A percentile compares a stretch with the other conserved stretches of the same genome.
These are phyloP conservation scores for Claviceps maximensis DNA, from an alignment of 2,329 filamentous ascomycete genomes.

Conservation along the genomic window DNA sequence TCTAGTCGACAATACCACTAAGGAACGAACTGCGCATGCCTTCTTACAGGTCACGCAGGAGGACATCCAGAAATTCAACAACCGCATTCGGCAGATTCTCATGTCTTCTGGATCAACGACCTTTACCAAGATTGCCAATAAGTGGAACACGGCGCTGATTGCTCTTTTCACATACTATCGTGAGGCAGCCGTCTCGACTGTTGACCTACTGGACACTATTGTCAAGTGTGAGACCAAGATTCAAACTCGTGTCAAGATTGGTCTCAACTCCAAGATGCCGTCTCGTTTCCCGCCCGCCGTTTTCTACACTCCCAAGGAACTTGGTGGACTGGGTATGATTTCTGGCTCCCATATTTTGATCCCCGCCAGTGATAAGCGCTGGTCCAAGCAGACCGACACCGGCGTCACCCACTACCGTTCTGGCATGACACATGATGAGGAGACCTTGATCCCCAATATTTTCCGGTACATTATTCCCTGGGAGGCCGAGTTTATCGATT, in stretches of 20 bases:
- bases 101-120: constrained; percentile 99
- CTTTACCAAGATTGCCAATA: constrained; percentile 99
- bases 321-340: constrained; percentile 96
- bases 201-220: constrained; percentile 88
- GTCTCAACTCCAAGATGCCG: constrained; percentile 98
- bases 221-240: constrained; percentile 99
- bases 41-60: constrained; percentile 97
- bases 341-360: constrained; percentile 97
- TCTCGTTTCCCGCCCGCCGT: constrained; percentile 96
- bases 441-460: constrained; percentile 96
- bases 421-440: constrained; percentile 96
- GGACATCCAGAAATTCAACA: constrained; percentile 98
- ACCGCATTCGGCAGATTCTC: constrained; percentile 92
- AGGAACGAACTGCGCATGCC: constrained; percentile 92
- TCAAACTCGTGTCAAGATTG: constrained; percentile 96
- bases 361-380: constrained; percentile 92
- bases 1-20: constrained; percentile 87
- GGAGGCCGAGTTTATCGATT: constrained; percentile 98
- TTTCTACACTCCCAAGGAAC: constrained; percentile 96
- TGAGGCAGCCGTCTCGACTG: constrained; percentile 91
- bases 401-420: constrained; percentile 94
- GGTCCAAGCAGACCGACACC: constrained; percentile 95
- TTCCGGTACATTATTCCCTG: constrained; percentile 99
- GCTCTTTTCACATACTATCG: constrained; percentile 97
- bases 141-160: constrained; percentile 97